Conservation (phyloP, 768 basidiomycete genomes). For the Hygrophorus pudorinus region DNA sequence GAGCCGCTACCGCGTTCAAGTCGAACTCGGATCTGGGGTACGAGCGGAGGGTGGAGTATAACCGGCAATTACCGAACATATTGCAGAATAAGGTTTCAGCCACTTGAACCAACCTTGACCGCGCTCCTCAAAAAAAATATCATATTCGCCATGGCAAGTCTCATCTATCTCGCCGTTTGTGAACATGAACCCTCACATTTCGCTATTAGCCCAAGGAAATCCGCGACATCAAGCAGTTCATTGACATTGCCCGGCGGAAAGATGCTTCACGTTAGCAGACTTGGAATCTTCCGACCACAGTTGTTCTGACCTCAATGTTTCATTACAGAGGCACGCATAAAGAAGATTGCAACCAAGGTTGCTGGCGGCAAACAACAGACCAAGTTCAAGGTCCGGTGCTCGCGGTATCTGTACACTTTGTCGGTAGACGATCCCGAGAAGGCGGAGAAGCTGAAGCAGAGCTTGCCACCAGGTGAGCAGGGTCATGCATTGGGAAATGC, state of each 20-base stretch:
- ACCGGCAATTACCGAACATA: no score
- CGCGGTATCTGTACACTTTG: constrained; percentile 95
- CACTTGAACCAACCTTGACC: no score
- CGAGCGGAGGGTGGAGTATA: no score
- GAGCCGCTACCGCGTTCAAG: no score
- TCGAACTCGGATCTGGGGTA: no score
- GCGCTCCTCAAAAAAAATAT: no score
- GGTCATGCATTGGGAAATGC: not conserved
- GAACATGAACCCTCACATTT: not conserved
- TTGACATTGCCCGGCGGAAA: constrained; percentile 94
- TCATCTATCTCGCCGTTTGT: no score
- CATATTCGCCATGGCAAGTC: no score
- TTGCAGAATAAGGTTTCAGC: no score
- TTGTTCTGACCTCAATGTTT: not conserved
- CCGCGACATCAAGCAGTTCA: constrained; percentile 97
- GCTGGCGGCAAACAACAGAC: constrained; percentile 70
- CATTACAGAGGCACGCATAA: constrained; percentile 86
- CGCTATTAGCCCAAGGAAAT: constrained; percentile 83
- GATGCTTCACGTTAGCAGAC: constrained; percentile 85
- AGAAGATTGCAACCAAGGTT: constrained; percentile 72
- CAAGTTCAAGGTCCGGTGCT: constrained; percentile 99
- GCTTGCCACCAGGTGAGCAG: constrained; percentile 83
- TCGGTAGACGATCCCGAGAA: constrained; percentile 93
- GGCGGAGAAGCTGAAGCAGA: constrained; percentile 95
- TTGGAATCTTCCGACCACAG: not conserved